Evolutionary conservation across 495 filamentous ascomycete genomes (phyloP), one percentile per base, ranked within the genome.

Genomic region (Podospora conica): DNA sequence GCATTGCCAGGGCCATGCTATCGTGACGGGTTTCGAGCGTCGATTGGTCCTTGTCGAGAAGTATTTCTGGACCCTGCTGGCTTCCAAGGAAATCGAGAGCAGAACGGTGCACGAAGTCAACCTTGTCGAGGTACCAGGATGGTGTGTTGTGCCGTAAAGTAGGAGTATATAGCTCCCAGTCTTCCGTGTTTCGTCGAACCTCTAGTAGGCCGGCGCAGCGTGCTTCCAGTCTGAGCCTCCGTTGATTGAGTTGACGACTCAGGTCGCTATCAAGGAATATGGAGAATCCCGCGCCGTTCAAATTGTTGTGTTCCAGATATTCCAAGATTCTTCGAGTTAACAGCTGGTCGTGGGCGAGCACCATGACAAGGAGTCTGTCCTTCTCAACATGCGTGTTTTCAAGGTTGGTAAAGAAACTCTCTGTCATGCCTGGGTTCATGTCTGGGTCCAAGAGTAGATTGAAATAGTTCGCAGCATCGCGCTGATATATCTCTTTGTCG

Each of bases 401-500:
- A 9, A n/a, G 5, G 53, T 3, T 0, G 1, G 9, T 21, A 10
- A 31, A 10, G 5, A 22, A 54, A 7, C 1, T 1, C 53, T 54
- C 15, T n/a, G 21, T 25, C 33, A n/a, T n/a, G n/a, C n/a, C n/a
- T n/a, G n/a, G n/a, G n/a, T n/a, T n/a, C n/a, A n/a, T n/a, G n/a
- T n/a, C n/a, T n/a, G n/a, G n/a, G n/a, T n/a, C n/a, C n/a, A 27
- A 21, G 15, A 64, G 3, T 20, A 64, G 24, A 1, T 57, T 57
- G 3, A 64, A 24, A 18, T 64, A 64, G 15, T 7, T 33, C 11
- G 62, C 53, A 12, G 62, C 62, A 10, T 64, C 62, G 9, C n/a
- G 21, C 15, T 29, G 62, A 21, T 64, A 57, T 9, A 58, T 55
- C 8, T 64, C 54, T 25, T 64, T 53, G 54, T 64, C 62, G 27